These are phyloP conservation scores for Ophiocordyceps camponoti-leonardi DNA, from an alignment of 2,329 filamentous ascomycete genomes.

Conservation along the genomic window DNA sequence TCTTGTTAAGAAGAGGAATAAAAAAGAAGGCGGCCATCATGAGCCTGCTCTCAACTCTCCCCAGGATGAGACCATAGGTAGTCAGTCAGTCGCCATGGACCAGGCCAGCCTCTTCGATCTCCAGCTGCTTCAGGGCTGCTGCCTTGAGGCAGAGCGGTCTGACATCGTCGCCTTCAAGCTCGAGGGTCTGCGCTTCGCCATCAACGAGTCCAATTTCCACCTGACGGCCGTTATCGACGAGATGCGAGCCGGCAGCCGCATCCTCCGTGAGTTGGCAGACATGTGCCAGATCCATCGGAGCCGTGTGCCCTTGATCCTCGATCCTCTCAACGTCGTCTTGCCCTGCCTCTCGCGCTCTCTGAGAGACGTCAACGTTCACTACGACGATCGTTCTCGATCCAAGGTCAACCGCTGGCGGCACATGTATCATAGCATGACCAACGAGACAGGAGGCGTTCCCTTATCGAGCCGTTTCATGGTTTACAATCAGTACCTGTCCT, in stretches of 20 bases:
- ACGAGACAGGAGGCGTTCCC: conserved; percentile 31
- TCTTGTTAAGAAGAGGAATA: background rate
- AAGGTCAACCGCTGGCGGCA: conserved; percentile 36
- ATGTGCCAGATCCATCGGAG: conserved; percentile 31
- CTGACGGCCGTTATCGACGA: conserved; percentile 30
- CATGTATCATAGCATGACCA: conserved; percentile 39
- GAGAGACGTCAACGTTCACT: conserved; percentile 31
- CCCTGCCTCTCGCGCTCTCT: conserved; percentile 36
- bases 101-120: conserved; percentile 11
- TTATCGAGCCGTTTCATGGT: conserved; percentile 35
- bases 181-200: conserved; percentile 26
- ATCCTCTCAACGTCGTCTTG: conserved; percentile 38
- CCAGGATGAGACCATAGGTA: background rate
- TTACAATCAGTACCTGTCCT: conserved; percentile 35
- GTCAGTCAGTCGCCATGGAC: conserved; percentile 9
- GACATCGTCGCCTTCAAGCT: conserved; percentile 29
- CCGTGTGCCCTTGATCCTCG: conserved; percentile 31
- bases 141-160: conserved; percentile 33
- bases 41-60: background rate
- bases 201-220: conserved; percentile 26
- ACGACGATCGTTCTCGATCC: conserved; percentile 29
- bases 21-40: background rate
- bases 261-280: conserved; percentile 37
- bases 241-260: conserved; percentile 22
- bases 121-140: conserved; percentile 33